These are phyloP conservation scores for Umbelopsis sp. DNA, from an alignment of 371 early-diverging fungal genomes.

Conservation along the genomic window DNA sequence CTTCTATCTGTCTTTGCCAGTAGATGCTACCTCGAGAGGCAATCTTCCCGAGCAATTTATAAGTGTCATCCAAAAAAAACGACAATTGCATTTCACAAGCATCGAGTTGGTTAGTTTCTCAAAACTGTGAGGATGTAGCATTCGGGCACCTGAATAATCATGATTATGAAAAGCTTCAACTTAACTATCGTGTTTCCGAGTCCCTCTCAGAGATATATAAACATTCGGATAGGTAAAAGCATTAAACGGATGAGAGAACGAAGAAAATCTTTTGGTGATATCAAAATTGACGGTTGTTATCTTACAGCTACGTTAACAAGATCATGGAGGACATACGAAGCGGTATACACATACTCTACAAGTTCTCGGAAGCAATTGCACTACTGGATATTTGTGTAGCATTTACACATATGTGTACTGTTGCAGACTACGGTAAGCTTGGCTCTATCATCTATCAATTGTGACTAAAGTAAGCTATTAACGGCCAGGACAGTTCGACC, in stretches of 20 bases:
- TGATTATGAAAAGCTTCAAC: slow-evolving; percentile 37
- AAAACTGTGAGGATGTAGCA: not conserved
- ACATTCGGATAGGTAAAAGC: slow-evolving; percentile 74
- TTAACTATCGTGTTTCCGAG: slow-evolving; percentile 74
- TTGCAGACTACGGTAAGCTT: slow-evolving; percentile 55
- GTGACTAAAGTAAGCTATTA: not conserved
- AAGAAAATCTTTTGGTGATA: not conserved
- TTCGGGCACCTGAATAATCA: slow-evolving; percentile 5
- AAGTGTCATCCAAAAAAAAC: slow-evolving; percentile 63
- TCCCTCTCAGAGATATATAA: slow-evolving; percentile 86
- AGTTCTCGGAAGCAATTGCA: slow-evolving; percentile 80
- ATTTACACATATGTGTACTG: slow-evolving; percentile 68
- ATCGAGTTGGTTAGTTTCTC: slow-evolving; percentile 67
- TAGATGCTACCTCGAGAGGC: slow-evolving; percentile 21
- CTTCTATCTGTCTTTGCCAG: slow-evolving; percentile 60
- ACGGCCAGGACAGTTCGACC: slow-evolving; percentile 63
- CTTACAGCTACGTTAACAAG: slow-evolving; percentile 60
- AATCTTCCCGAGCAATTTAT: slow-evolving; percentile 63
- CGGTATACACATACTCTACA: slow-evolving; percentile 72
- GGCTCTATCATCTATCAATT: not conserved
- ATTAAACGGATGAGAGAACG: not conserved
- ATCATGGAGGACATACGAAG: slow-evolving; percentile 61
- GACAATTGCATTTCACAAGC: slow-evolving; percentile 69
- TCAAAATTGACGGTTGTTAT: slow-evolving; percentile 1
- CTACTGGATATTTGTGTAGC: slow-evolving; percentile 81